These are phyloP conservation scores for Microbotryum lychnidis-dioicae DNA, from an alignment of 1,284 basidiomycete species.

Conservation along the genomic window DNA sequence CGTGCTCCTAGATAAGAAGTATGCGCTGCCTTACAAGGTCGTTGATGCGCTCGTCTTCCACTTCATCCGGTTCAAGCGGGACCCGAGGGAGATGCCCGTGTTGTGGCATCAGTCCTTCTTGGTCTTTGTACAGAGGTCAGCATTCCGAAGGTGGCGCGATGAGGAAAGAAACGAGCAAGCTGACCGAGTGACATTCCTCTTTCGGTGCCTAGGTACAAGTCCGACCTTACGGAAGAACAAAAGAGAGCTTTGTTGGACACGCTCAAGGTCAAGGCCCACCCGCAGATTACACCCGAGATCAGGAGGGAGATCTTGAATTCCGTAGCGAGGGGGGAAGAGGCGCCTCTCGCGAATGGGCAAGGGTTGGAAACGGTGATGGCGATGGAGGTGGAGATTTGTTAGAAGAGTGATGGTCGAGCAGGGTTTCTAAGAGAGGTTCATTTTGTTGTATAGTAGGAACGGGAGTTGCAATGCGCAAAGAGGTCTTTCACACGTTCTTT, in stretches of 20 bases:
- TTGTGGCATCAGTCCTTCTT: conserved; percentile 97
- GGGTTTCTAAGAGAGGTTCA: neutral
- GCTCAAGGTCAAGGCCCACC: conserved; percentile 74
- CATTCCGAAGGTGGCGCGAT: neutral
- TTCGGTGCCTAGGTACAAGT: conserved; percentile 61
- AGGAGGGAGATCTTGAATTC: conserved; percentile 62
- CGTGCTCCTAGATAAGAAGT: conserved; percentile 94
- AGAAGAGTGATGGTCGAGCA: neutral
- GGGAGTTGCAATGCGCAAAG: no score
- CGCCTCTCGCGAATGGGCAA: conserved; percentile 16
- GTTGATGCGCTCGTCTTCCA: conserved; percentile 97
- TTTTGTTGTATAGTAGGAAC: neutral
- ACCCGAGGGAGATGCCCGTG: conserved; percentile 66
- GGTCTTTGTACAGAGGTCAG: conserved; percentile 83
- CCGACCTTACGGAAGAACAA: conserved; percentile 94
- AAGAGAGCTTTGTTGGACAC: conserved; percentile 96
- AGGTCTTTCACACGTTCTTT: no score
- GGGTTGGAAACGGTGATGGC: neutral
- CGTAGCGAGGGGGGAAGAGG: conserved; percentile 46
- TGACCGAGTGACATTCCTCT: neutral
- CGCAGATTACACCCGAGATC: conserved; percentile 82
- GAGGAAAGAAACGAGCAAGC: neutral
- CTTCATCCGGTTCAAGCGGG: conserved; percentile 74
- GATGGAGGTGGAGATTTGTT: conserved; percentile 32
- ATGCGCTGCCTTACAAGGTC: conserved; percentile 95